Evolutionary conservation across 2,329 filamentous ascomycete genomes (phyloP).

Genomic region (Falciphora oryzae): DNA sequence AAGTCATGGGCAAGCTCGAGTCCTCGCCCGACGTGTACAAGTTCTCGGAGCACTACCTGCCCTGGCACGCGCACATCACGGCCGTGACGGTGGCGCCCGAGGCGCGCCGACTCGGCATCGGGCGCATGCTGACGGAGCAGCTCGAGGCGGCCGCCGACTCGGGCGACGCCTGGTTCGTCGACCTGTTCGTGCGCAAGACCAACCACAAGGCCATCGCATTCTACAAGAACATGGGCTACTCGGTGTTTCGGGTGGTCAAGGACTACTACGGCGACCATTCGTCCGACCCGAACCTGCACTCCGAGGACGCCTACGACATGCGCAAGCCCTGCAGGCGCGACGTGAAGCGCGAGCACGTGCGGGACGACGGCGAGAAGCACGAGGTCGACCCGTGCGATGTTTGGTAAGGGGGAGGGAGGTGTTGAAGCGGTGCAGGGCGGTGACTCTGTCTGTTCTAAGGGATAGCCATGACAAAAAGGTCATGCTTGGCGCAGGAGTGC

Average conservation of each 20-base stretch:
- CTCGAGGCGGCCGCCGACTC: constrained; percentile 79
- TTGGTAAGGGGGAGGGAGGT: constrained; percentile 47
- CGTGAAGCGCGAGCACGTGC: constrained; percentile 65
- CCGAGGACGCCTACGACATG: constrained; percentile 96
- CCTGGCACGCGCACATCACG: constrained; percentile 98
- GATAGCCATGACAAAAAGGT: no score
- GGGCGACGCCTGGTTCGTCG: constrained; percentile 88
- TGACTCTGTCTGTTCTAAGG: neutral
- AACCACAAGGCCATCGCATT: constrained; percentile 83
- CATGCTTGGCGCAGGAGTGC: no score
- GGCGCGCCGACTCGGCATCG: constrained; percentile 80
- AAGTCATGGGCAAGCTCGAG: constrained; percentile 98
- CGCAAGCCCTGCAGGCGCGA: constrained; percentile 84
- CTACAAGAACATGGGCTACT: constrained; percentile 89
- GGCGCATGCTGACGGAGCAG: constrained; percentile 72
- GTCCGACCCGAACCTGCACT: constrained; percentile 51
- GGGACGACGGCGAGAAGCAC: constrained; percentile 73
- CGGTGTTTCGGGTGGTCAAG: constrained; percentile 79
- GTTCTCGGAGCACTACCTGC: constrained; percentile 84
- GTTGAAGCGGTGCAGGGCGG: neutral
- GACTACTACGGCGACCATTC: constrained; percentile 91
- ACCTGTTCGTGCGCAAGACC: constrained; percentile 85
- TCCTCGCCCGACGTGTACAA: constrained; percentile 70
- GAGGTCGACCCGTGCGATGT: constrained; percentile 80
- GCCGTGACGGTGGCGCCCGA: constrained; percentile 87